phyloP scores from a whole-genome alignment of 257 asterid species.

The Salvia rosmarinus region DNA sequence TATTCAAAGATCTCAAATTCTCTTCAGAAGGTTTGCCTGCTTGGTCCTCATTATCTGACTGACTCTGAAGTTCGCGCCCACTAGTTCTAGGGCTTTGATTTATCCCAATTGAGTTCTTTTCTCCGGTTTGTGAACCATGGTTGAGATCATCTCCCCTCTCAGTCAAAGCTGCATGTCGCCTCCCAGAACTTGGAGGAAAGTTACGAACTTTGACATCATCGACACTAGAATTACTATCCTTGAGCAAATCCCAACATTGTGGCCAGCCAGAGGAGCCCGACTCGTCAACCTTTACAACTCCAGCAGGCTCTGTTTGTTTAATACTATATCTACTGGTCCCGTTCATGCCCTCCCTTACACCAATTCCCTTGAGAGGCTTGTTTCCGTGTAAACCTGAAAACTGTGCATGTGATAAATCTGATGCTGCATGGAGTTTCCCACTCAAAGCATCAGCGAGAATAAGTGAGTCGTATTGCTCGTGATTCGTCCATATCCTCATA shows the following conservation, averaged over 20 bases:
- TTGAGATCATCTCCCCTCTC: constrained; percentile 36
- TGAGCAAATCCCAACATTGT: constrained; percentile 56
- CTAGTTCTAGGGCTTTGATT: constrained; percentile 39
- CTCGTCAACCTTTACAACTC: constrained; percentile 43
- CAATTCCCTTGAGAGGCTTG: constrained; percentile 35
- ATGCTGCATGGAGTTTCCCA: constrained; percentile 54
- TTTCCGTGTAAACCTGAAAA: constrained; percentile 44
- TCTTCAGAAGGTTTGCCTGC: constrained; percentile 49
- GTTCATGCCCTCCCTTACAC: constrained; percentile 18
- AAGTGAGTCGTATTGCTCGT: constrained; percentile 72
- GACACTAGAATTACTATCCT: constrained; percentile 39
- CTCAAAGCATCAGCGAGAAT: constrained; percentile 70
- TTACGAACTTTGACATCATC: constrained; percentile 34
- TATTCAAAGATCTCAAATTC: constrained; percentile 36
- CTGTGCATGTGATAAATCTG: constrained; percentile 43
- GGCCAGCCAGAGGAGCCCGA: constrained; percentile 48
- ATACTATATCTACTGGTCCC: constrained; percentile 18
- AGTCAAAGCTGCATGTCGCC: constrained; percentile 22
- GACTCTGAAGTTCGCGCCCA: constrained; percentile 37
- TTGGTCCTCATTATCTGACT: constrained; percentile 33
- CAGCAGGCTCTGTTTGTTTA: constrained; percentile 37
- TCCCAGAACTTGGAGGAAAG: constrained; percentile 40
- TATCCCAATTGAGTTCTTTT: constrained; percentile 30
- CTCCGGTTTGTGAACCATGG: constrained; percentile 42
- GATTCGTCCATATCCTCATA: constrained; percentile 88